Conservation (phyloP, 179 eudicot species). For the Vitellaria paradoxa region DNA sequence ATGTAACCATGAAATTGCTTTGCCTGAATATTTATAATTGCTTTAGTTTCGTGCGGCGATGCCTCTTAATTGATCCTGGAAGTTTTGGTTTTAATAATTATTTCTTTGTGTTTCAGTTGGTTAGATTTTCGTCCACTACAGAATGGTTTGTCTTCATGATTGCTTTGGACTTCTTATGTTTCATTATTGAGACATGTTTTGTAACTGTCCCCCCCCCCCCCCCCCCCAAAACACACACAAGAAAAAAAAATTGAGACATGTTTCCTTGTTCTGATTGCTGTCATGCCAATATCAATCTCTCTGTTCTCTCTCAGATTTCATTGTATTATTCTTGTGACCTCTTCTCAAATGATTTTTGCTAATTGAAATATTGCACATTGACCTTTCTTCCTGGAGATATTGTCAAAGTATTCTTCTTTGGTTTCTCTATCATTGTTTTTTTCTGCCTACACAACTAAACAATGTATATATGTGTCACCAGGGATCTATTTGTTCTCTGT, state of each 20-base stretch:
- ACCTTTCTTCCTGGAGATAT: background rate
- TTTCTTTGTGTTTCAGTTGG: background rate
- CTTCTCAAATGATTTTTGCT: background rate
- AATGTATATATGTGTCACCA: too few species aligned
- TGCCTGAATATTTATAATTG: background rate
- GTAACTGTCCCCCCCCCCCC: too few species aligned
- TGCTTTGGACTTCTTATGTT: background rate
- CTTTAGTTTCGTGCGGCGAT: background rate
- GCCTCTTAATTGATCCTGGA: background rate
- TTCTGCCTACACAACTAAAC: background rate
- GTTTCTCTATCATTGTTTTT: background rate
- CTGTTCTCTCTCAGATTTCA: background rate
- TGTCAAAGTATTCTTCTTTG: background rate
- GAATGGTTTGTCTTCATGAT: background rate
- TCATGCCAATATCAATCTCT: conserved; percentile 3
- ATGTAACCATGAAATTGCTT: background rate
- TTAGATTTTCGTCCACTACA: background rate
- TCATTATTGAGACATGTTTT: too few species aligned
- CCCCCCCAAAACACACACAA: too few species aligned
- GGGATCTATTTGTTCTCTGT: background rate
- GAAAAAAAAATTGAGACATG: background rate
- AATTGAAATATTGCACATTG: background rate
- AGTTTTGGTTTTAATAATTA: background rate
- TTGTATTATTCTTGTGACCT: background rate
- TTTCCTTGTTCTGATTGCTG: conserved; percentile 2